These are phyloP conservation scores for Ambrosiella beaveri DNA, from an alignment of 2,329 filamentous ascomycete genomes.

Conservation along the genomic window DNA sequence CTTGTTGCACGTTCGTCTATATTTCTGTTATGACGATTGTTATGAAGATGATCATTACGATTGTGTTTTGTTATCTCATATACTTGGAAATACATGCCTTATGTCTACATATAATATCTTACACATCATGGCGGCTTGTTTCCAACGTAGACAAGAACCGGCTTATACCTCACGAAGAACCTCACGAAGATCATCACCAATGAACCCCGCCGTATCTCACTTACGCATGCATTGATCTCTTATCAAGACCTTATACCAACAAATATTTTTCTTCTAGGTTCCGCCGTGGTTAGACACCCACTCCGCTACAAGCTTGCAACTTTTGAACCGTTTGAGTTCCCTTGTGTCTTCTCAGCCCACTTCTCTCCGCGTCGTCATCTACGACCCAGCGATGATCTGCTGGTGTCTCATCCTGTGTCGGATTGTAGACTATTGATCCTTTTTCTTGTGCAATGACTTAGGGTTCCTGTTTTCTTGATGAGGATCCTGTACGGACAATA, in stretches of 20 bases:
- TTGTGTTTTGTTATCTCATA: slow-evolving; percentile 5
- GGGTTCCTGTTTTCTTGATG: too few relatives aligned
- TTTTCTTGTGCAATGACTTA: too few relatives aligned
- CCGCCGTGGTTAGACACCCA: background rate
- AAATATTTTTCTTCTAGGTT: slow-evolving; percentile 6
- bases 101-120: background rate
- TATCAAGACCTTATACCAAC: slow-evolving; percentile 4
- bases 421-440: too few relatives aligned
- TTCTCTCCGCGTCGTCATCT: too few relatives aligned
- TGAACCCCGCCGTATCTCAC: too few relatives aligned
- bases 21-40: background rate
- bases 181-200: too few relatives aligned
- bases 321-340: too few relatives aligned
- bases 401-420: too few relatives aligned
- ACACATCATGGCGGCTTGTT: background rate
- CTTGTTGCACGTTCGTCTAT: background rate
- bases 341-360: too few relatives aligned
- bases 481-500: too few relatives aligned
- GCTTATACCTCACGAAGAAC: too few relatives aligned
- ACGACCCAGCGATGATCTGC: too few relatives aligned
- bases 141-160: background rate
- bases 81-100: slow-evolving; percentile 1
- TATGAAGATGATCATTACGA: slow-evolving; percentile 3
- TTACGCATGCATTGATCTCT: background rate
- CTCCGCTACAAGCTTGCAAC: background rate